Base-by-base conservation (phyloP, 140 eudicot species). In the Erigeron philadelphicus region DNA sequence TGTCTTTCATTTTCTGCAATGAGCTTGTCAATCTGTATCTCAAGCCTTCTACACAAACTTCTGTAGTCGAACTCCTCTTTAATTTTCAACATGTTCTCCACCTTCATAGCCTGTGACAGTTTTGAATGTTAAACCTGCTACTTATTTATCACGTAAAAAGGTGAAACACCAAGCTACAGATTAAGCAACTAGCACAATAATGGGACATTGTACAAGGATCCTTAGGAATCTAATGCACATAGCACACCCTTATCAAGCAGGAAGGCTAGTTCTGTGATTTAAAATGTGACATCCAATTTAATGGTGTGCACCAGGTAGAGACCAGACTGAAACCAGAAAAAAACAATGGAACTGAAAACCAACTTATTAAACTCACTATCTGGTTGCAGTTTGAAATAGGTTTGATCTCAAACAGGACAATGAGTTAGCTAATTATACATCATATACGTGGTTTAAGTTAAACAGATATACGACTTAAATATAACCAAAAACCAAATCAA, bases 31-130 rank as follows among this genome's bases (percentile, higher is more conserved):
- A 93, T 78, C 66, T 89, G 95, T 64, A 84, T 75, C 82, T 93
- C 96, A 62, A 89, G 96, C 75, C 84, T 89, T 80, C 74, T 84
- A 67, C 95, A 84, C 78, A 93, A 80, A 80, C 95, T 89, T 83
- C 85, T 89, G 85, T 92, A 92, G 77, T 88, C 98, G 61, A 88
- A 92, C 80, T 92, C 96, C 76, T 92, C 98, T 78, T 93, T 93
- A 11, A 93, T 85, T 78, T 85, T 89, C 82, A 89, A 73, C 98
- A 93, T 93, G 75, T 89, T 93, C 76, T 93, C 98, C 72, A 93
- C 98, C 84, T 93, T 93, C 98, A 93, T 93, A 69, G 98, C 98
- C 98, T 93, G 86, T 11, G 19, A 71, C 18, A 66, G 12, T 78
- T 68, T 15, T 57, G 45, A 38, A 44, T 59, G 18, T 47, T 35